These are phyloP conservation scores for Cerrena zonata DNA, from an alignment of 1,284 basidiomycete genomes.

Conservation along the genomic window DNA sequence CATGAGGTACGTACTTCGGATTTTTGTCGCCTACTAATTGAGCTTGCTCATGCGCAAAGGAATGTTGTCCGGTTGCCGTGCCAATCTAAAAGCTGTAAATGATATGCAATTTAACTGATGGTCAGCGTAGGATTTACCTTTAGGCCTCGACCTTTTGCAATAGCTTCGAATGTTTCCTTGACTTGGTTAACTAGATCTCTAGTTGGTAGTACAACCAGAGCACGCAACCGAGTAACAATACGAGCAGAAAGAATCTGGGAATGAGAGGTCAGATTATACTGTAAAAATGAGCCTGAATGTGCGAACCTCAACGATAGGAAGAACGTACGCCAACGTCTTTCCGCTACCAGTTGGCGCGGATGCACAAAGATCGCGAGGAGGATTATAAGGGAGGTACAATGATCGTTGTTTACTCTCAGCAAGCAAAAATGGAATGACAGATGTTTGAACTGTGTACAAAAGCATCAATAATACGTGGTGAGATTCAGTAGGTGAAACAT, in stretches of 20 bases:
- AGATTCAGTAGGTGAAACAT: slow-evolving; percentile 21
- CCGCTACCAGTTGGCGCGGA: slow-evolving; percentile 97
- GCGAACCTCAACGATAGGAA: slow-evolving; percentile 84
- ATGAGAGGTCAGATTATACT: neutral
- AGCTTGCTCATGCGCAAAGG: slow-evolving; percentile 76
- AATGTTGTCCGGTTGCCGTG: slow-evolving; percentile 77
- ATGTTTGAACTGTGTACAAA: slow-evolving; percentile 66
- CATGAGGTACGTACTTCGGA: slow-evolving; percentile 33
- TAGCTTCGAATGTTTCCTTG: slow-evolving; percentile 81
- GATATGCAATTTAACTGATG: too few relatives aligned
- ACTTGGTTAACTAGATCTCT: slow-evolving; percentile 94
- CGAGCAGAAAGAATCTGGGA: slow-evolving; percentile 64
- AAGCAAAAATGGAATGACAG: slow-evolving; percentile 74
- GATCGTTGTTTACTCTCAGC: slow-evolving; percentile 33
- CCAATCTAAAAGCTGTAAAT: too few relatives aligned
- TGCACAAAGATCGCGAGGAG: slow-evolving; percentile 84
- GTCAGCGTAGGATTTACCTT: too few relatives aligned
- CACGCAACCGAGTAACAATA: slow-evolving; percentile 80
- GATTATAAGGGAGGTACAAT: slow-evolving; percentile 68
- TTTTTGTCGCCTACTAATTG: slow-evolving; percentile 58
- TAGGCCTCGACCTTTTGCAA: slow-evolving; percentile 81
- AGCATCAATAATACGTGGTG: slow-evolving; percentile 5
- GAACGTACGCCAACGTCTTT: slow-evolving; percentile 90
- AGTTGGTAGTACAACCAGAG: slow-evolving; percentile 89
- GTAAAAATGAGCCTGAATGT: slow-evolving; percentile 12